A percentile compares a stretch with the other conserved stretches of the same genome.
Evolutionary conservation across 2,329 filamentous ascomycete genomes (phyloP).

Genomic region (Sphaerulina musiva): DNA sequence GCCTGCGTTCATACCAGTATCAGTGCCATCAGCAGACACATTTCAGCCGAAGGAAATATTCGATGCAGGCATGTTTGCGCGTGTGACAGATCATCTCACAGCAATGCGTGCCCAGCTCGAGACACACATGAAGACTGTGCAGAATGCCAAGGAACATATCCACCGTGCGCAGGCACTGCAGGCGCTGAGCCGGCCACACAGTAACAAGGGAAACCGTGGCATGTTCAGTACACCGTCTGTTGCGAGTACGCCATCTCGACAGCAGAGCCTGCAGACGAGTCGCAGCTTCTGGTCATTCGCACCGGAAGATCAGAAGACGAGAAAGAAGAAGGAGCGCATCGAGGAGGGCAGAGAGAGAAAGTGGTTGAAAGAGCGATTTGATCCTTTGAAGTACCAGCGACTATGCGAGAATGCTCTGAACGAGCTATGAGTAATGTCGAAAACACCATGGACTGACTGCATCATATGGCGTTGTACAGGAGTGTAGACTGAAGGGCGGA

Average conservation of each 20-base stretch:
- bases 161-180: slow-evolving; percentile 9
- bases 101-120: slow-evolving; percentile 31
- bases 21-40: neutral
- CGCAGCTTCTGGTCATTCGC: slow-evolving; percentile 26
- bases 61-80: slow-evolving; percentile 10
- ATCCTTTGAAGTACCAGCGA: slow-evolving; percentile 22
- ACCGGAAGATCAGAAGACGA: slow-evolving; percentile 23
- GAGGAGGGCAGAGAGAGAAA: slow-evolving; percentile 25
- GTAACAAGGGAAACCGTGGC: neutral
- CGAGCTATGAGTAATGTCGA: slow-evolving; percentile 23
- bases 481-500: neutral
- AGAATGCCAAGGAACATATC: slow-evolving; percentile 21
- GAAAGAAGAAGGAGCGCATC: slow-evolving; percentile 26
- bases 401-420: slow-evolving; percentile 28
- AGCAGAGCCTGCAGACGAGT: slow-evolving; percentile 11
- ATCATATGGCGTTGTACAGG: neutral
- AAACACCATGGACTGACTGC: neutral
- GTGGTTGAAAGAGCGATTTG: slow-evolving; percentile 29
- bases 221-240: neutral
- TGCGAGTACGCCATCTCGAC: neutral
- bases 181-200: slow-evolving; percentile 1
- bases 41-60: slow-evolving; percentile 3
- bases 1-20: neutral
- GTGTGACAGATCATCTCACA: slow-evolving; percentile 20
- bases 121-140: slow-evolving; percentile 33